Evolutionary conservation across 192 early-diverging fungal species (phyloP).

Genomic region (Gorgonomyces haynaldii): DNA sequence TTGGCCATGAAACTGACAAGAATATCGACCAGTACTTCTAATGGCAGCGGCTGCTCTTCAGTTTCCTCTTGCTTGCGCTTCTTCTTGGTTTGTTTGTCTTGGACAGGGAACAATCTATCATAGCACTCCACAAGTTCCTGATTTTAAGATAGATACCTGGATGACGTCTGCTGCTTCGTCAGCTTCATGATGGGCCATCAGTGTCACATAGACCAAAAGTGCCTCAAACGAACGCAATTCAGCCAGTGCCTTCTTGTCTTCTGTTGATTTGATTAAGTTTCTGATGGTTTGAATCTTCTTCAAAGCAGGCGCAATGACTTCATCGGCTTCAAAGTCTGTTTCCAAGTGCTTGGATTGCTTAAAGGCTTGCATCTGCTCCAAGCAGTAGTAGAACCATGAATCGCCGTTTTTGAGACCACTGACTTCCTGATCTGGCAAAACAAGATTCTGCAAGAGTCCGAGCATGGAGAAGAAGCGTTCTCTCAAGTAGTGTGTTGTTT

Average conservation of each 20-base stretch:
- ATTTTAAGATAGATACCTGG: not conserved
- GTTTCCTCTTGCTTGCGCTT: constrained; percentile 31
- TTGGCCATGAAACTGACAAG: constrained; percentile 79
- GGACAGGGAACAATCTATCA: constrained; percentile 44
- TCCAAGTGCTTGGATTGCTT: too few species aligned
- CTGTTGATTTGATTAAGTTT: too few species aligned
- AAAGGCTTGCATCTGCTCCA: too few species aligned
- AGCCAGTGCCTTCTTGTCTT: too few species aligned
- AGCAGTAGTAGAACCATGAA: too few species aligned
- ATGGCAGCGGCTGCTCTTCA: constrained; percentile 58
- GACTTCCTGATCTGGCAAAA: too few species aligned
- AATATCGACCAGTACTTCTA: constrained; percentile 92
- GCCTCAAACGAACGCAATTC: constrained; percentile 48
- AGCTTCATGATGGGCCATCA: constrained; percentile 38
- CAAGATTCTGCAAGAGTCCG: constrained; percentile 63
- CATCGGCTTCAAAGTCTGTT: too few species aligned
- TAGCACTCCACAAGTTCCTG: constrained; percentile 68
- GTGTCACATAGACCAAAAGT: constrained; percentile 42
- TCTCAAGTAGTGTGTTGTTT: constrained; percentile 49
- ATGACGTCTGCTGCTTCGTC: constrained; percentile 51
- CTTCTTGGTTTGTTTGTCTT: constrained; percentile 24
- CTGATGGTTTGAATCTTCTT: too few species aligned
- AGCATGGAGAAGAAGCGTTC: constrained; percentile 52
- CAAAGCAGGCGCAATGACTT: too few species aligned
- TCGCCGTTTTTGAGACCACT: too few species aligned